Base-by-base conservation (phyloP, 1,139 yeast genomes). In the Blastobotrys proliferans region DNA sequence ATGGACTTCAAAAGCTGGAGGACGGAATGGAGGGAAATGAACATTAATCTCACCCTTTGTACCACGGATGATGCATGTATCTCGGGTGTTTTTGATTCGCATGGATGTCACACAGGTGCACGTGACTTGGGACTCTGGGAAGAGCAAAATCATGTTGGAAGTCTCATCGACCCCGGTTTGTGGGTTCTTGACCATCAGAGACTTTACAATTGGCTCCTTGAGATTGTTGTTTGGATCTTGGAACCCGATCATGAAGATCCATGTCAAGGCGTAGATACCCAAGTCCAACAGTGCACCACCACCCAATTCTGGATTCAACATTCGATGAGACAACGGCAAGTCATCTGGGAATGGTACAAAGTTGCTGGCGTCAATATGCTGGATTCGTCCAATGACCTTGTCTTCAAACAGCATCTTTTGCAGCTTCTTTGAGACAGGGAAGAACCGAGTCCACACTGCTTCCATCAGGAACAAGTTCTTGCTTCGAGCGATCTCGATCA, bases 401-500 rank as follows among this genome's bases (percentile, higher is more conserved):
- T 76, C 71, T 21, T 69, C 66, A 50, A 70, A 73, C 25, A 79
- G 55, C 46, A 67, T 60, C 27, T 66, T 47, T 48, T 69, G 64
- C 43, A 77, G 61, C 22, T 64, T 64, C 20, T 56, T 46, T 29
- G 73, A 64, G 16, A 75, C 54, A 1, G 84, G 84, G 65, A 79
- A 74, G 55, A 74, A 79, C 39, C 83, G 65, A 1, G 83, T 75
- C 85, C 85, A 79, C 43, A 79, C 73, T 2, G 77, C 84, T 56
- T 79, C 85, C 82, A 79, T 74, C 43, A 78, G 63, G 52, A 74
- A 78, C 41, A 72, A 64, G 2, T 66, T 62, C 54, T 73, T 69
- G 40, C 61, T 53, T 50, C 64, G 63, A 10, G 83, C 84, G 40
- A 71, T 65, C 2, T 59, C 66, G 38, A 72, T 61, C 14, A 79